Evolutionary conservation across 306 rosid species (phyloP), one percentile per base, ranked within the genome.

Genomic region (Prinsepia uniflora): DNA sequence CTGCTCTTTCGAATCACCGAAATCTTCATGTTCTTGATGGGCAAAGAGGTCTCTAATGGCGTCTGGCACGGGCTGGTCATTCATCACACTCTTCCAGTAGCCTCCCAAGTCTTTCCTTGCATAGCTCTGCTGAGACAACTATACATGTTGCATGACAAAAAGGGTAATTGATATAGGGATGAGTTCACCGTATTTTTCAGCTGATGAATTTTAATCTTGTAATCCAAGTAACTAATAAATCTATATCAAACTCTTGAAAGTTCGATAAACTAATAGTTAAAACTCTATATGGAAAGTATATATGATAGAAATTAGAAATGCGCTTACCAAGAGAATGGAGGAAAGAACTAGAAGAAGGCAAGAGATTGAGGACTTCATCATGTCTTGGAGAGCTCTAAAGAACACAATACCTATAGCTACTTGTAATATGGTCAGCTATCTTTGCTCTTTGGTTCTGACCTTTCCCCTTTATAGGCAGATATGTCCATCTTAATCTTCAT

Each of bases 51-150:
- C 83, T 78, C 55, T 78, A 67, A 89, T 85, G 81, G 87, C 81
- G 63, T 85, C 86, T 44, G 96, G 96, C 70, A 89, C 82, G n/a
- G 90, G 79, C 68, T 87, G 88, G 19, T 73, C 85, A 71, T 83
- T 82, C 88, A 85, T 83, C 75, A 80, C 50, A 43, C 75, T 80
- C 61, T 85, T 83, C 96, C 96, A 89, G 77, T 86, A 89, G 10
- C 79, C 83, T 60, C 78, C 90, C 36, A 52, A 6, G 59, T 83
- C 87, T 76, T 83, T 83, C 70, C 92, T 85, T 73, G 78, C 96
- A 79, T 63, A 58, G 68, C 74, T 76, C 40, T 72, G 53, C 77
- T 68, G 66, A 3, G 71, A 72, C 62, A 78, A 70, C 96, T 89
- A 18, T 14, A 19, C 0, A n/a, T 24, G 41, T 46, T 43, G 55